Evolutionary conservation across 805 yeast genomes (phyloP), one percentile per base, ranked within the genome.

Genomic region (Cyberlindnera subsufficiens): DNA sequence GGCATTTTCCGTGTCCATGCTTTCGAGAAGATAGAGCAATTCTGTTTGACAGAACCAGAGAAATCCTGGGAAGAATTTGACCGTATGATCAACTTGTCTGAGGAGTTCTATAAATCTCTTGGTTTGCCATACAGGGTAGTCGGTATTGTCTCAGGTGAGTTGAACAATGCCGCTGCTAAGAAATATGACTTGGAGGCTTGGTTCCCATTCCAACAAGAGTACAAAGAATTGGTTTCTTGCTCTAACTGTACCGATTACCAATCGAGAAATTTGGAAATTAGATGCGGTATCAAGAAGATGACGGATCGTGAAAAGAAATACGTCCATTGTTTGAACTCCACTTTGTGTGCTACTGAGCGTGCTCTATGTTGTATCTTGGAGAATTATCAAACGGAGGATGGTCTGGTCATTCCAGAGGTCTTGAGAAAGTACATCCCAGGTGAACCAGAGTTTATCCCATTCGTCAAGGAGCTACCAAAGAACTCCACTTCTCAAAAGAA

Each of bases 121-220:
- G 91, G 90, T 35, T 70, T 93, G 59, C 99, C 99, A 50, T 93
- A 91, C 77, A 80, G 98, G 66, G 93, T 93, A 45, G 99, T 93
- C 51, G 96, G 96, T 57, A 93, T 93, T 67, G 99, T 93, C 50
- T 88, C 96, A 47, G 99, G 98, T 59, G 99, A 91, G 74, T 80
- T 93, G 65, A 93, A 93, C 77, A 93, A 93, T 59, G 97, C 99
- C 42, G 99, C 99, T 50, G 98, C 99, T 53, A 93, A 93, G 77
- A 93, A 93, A 69, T 93, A 84, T 73, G 99, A 93, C 73, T 78
- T 93, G 63, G 99, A 93, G 75, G 99, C 99, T 40, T 93, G 99
- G 99, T 93, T 93, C 95, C 99, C 99, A 63, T 93, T 76, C 86
- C 99, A 93, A 76, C 78, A 89, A 67, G 99, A 93, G 71, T 93